A percentile compares a stretch with the other conserved stretches of the same genome.
Evolutionary conservation across 179 eudicot genomes (phyloP).

Genomic region (Silene vulgaris): DNA sequence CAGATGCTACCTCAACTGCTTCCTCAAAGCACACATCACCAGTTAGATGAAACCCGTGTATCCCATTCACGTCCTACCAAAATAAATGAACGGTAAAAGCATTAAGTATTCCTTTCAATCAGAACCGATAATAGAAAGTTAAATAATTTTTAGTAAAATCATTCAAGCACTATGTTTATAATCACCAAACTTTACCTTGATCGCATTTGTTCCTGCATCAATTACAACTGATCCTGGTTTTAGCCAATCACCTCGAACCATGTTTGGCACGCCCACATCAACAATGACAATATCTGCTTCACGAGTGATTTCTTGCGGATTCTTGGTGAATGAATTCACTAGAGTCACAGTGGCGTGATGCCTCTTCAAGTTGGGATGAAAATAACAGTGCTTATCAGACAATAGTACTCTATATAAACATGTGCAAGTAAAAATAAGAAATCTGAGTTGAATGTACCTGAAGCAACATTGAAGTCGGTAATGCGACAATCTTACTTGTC

Average conservation of each 20-base stretch:
- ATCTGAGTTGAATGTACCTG: slow-evolving; percentile 31
- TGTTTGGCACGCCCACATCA: slow-evolving; percentile 49
- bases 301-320: slow-evolving; percentile 42
- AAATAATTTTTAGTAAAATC: neutral
- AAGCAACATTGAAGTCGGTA: slow-evolving; percentile 45
- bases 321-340: slow-evolving; percentile 46
- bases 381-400: slow-evolving; percentile 10
- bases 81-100: neutral
- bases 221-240: slow-evolving; percentile 50
- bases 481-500: slow-evolving; percentile 48
- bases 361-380: slow-evolving; percentile 37
- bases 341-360: slow-evolving; percentile 51
- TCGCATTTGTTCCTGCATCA: slow-evolving; percentile 45
- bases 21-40: slow-evolving; percentile 64
- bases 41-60: slow-evolving; percentile 33
- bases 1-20: slow-evolving; percentile 45
- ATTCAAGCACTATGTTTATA: no score
- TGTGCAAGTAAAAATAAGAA: neutral
- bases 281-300: slow-evolving; percentile 50
- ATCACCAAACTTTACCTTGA: slow-evolving; percentile 32
- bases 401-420: neutral
- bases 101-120: neutral
- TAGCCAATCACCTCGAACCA: slow-evolving; percentile 54
- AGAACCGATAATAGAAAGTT: neutral
- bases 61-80: slow-evolving; percentile 39